Conservation (phyloP, 495 filamentous ascomycete species). For the Zalerion maritima region DNA sequence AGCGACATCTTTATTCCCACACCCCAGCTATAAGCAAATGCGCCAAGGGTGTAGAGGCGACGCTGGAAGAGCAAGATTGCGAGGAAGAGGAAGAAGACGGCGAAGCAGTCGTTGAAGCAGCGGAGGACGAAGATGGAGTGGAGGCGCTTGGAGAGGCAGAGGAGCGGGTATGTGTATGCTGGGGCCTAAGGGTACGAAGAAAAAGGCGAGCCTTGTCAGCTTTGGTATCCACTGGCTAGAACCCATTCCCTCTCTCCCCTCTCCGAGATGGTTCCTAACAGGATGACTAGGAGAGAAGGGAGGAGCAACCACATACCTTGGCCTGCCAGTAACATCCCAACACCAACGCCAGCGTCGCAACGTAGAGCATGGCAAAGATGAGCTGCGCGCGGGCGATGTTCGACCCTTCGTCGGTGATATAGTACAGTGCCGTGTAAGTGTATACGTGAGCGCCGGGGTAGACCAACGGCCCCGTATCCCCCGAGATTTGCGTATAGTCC, state of each 20-base stretch:
- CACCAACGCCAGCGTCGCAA: slow-evolving; percentile 58
- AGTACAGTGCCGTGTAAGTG: slow-evolving; percentile 68
- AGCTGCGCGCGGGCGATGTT: slow-evolving; percentile 69
- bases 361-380: slow-evolving; percentile 65
- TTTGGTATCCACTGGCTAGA: not conserved
- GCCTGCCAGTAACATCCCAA: slow-evolving; percentile 70
- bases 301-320: slow-evolving; percentile 31
- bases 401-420: slow-evolving; percentile 58
- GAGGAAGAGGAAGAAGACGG: slow-evolving; percentile 63
- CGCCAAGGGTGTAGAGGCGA: slow-evolving; percentile 54
- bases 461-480: slow-evolving; percentile 81
- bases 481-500: slow-evolving; percentile 74
- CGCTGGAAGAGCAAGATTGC: slow-evolving; percentile 65
- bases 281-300: slow-evolving; percentile 1
- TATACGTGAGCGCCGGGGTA: slow-evolving; percentile 92
- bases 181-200: too few relatives aligned
- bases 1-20: slow-evolving; percentile 91
- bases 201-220: not conserved
- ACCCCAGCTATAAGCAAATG: slow-evolving; percentile 57
- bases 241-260: not conserved
- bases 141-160: slow-evolving; percentile 78
- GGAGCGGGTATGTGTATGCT: slow-evolving; percentile 74
- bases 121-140: slow-evolving; percentile 89
- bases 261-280: slow-evolving; percentile 1
- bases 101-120: slow-evolving; percentile 90